These are phyloP conservation scores for Aspergillus sp. DNA, from an alignment of 2,329 filamentous ascomycete genomes.

Conservation along the genomic window DNA sequence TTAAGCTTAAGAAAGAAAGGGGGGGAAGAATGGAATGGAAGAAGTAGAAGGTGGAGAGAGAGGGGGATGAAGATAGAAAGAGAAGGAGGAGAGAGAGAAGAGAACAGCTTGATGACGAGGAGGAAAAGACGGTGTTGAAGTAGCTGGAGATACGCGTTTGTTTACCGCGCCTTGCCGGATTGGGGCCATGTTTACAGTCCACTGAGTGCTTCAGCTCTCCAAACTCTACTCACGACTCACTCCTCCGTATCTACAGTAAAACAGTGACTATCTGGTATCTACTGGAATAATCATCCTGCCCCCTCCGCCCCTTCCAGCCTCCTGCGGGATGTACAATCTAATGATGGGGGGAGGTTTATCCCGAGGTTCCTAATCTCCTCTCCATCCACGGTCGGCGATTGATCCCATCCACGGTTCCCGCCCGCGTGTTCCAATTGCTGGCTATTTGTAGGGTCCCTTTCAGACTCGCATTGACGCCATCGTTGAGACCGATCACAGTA, in stretches of 20 bases:
- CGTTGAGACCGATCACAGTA: not conserved
- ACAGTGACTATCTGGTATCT: no score
- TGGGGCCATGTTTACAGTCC: conserved; percentile 4
- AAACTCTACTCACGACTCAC: not conserved
- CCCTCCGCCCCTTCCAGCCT: not conserved
- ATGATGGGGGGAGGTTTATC: not conserved
- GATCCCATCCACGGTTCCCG: not conserved
- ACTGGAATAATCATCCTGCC: not conserved
- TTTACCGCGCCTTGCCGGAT: conserved; percentile 27
- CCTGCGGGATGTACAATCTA: not conserved
- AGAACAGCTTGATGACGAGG: conserved; percentile 12
- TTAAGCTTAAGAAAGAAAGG: conserved; percentile 20
- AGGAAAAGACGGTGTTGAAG: conserved; percentile 11
- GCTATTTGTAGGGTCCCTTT: not conserved
- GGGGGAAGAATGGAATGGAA: conserved; percentile 21
- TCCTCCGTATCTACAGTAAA: conserved; percentile 2
- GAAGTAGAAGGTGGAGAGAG: conserved; percentile 6
- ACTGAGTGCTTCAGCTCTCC: not conserved
- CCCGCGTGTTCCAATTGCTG: not conserved
- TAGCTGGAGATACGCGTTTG: conserved; percentile 20
- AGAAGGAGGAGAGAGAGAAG: conserved; percentile 8
- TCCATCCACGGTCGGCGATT: not conserved
- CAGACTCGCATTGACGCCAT: not conserved
- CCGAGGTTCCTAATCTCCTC: not conserved
- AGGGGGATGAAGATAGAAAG: conserved; percentile 12